A percentile compares a stretch with the other conserved stretches of the same genome.
phyloP scores from a whole-genome alignment of 2,329 filamentous ascomycete genomes.

The Colletotrichum sidae region DNA sequence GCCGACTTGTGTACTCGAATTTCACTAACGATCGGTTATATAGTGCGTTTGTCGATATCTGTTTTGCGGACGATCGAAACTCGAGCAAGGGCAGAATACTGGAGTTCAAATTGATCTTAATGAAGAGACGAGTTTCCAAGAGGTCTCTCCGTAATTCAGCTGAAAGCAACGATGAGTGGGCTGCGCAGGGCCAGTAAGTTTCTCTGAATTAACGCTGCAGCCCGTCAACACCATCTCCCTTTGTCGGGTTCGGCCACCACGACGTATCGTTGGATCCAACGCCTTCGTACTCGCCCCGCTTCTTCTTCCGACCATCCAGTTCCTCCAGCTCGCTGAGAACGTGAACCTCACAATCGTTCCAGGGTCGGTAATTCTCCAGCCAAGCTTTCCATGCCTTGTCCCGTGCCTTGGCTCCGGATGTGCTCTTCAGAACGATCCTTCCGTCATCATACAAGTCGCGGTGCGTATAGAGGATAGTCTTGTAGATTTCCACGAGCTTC shows the following conservation, averaged over 20 bases:
- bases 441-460: background rate
- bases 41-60: no score
- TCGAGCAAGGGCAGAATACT: no score
- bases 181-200: no score
- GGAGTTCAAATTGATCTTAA: no score
- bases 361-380: slow-evolving; percentile 16
- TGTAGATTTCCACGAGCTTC: background rate
- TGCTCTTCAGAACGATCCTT: background rate
- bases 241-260: slow-evolving; percentile 10
- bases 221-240: slow-evolving; percentile 4
- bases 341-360: background rate
- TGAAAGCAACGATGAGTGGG: no score
- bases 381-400: slow-evolving; percentile 10
- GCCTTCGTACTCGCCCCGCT: slow-evolving; percentile 1
- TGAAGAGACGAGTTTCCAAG: no score
- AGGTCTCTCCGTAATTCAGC: no score
- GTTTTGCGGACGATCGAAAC: no score
- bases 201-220: no score
- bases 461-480: background rate
- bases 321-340: background rate
- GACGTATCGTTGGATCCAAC: background rate
- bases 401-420: background rate
- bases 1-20: no score
- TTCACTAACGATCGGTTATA: no score
- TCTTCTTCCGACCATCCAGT: background rate